phyloP scores from a whole-genome alignment of 768 basidiomycete species.

The Pisolithus sp. region DNA sequence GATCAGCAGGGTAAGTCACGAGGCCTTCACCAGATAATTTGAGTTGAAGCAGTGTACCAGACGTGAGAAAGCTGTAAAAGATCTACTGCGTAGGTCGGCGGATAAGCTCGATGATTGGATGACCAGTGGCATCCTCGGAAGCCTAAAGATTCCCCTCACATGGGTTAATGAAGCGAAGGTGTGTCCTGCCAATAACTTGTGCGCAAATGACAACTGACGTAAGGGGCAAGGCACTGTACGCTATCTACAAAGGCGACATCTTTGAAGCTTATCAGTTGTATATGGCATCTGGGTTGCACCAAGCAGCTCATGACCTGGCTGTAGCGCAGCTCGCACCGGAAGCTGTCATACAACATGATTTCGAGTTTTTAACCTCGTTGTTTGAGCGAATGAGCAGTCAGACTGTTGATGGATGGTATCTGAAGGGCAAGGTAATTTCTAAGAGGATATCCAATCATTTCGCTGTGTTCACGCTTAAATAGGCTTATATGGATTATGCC shows the following conservation, averaged over 20 bases:
- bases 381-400: slow-evolving; percentile 57
- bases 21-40: slow-evolving; percentile 4
- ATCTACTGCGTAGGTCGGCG: slow-evolving; percentile 67
- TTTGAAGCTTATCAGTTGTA: slow-evolving; percentile 76
- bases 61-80: slow-evolving; percentile 76
- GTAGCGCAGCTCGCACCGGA: slow-evolving; percentile 84
- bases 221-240: slow-evolving; percentile 55
- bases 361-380: slow-evolving; percentile 57
- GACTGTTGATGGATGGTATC: slow-evolving; percentile 69
- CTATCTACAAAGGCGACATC: slow-evolving; percentile 51
- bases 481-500: slow-evolving; percentile 72
- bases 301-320: slow-evolving; percentile 79
- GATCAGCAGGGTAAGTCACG: slow-evolving; percentile 59
- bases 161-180: slow-evolving; percentile 93
- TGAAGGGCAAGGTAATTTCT: slow-evolving; percentile 66
- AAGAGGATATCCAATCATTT: background rate
- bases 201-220: slow-evolving; percentile 1
- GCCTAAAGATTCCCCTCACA: slow-evolving; percentile 69
- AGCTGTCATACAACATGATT: slow-evolving; percentile 55
- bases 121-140: slow-evolving; percentile 63
- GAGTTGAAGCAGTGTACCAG: slow-evolving; percentile 35
- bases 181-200: slow-evolving; percentile 4
- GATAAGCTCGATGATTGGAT: slow-evolving; percentile 66
- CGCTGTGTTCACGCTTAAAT: slow-evolving; percentile 3
- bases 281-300: slow-evolving; percentile 60